Base-by-base conservation (phyloP, 192 early-diverging fungal species). In the Endogone sp. region DNA sequence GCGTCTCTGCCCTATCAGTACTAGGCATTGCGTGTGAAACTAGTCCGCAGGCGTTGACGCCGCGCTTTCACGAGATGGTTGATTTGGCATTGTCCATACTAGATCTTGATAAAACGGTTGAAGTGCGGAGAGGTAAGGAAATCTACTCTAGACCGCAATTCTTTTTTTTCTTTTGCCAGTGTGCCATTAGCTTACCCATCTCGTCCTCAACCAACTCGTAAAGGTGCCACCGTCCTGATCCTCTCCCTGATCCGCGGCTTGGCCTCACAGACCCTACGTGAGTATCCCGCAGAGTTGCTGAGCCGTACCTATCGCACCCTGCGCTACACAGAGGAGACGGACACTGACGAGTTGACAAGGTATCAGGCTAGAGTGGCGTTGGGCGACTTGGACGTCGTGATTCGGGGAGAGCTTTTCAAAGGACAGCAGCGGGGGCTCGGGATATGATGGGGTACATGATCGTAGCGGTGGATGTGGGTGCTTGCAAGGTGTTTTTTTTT, bases 171-270 rank as follows among this genome's bases (percentile, higher is more conserved):
- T 31, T 66, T 6, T 6, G 16, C 37, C 37, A 49, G 16, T 56
- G 44, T 64, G 31, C 27, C 4, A 37, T 9, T 11, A 29, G 11
- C 29, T 13, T 13, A 24, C 23, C 20, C 13, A n/a, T 26, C 49
- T 21, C 20, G 13, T 32, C 58, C 28, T 49, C 63, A 37, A 70
- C 57, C 26, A 62, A 44, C 44, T 56, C n/a, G 62, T 20, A 31
- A n/a, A 89, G 90, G 89, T 13, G 92, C 90, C 0, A 86, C 90
- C 2, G 82, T 92, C 62, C 75, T 92, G 21, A 74, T 92, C 56
- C 71, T 91, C 31, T 81, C 85, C 8, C 62, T 97, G 55, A 79
- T 95, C 56, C 79, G 91, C 28, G 95, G 91, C 9, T 79, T 94
- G 24, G 82, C 79, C 1, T 71, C 63, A 21, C 76, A 85, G 2